Evolutionary conservation across 2,329 filamentous ascomycete genomes (phyloP), one percentile per base, ranked within the genome.

Genomic region (Phaeosphaeriaceae sp.): DNA sequence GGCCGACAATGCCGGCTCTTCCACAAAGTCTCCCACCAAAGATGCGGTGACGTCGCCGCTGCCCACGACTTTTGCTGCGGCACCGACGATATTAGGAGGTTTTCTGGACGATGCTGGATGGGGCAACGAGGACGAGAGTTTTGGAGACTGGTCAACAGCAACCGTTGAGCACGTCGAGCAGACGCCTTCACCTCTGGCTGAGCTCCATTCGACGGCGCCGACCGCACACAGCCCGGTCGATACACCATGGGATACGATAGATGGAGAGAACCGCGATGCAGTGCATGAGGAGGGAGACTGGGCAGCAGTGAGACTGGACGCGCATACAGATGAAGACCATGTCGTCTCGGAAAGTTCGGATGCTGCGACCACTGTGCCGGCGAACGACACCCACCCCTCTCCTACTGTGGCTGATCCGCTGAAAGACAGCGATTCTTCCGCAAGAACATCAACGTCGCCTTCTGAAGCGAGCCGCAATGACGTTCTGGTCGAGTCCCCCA

Each of bases 81-180:
- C 59, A 11, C 65, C 71, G 1, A 63, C 58, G 21, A 54, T 76
- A 7, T 31, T 73, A 25, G 70, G 68, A 52, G 72, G 65, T 7
- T 77, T 77, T 51, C 60, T 74, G 48, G 72, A 77, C 24, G 74
- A 78, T 56, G 73, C 75, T 13, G 72, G 71, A 21, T 78, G 76
- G 76, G 74, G 72, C 0, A 69, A 60, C 21, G 69, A 71, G 2
- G 71, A 74, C 5, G 72, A 69, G n/a, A 65, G 60, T 11, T 69
- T 70, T 42, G 71, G 68, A 15, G 73, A 57, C 19, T 77, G 75
- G 75, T 61, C 70, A 22, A 53, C 58, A 13, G 57, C 66, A 13
- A 48, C 68, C 31, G 46, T 27, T 47, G 51, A 53, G 36, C 47
- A 56, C 44, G 42, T 42, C 13, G 51, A 49, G 40, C 52, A 51